These are phyloP conservation scores for Gentiana dahurica DNA, from an alignment of 257 asterid species.

Conservation along the genomic window DNA sequence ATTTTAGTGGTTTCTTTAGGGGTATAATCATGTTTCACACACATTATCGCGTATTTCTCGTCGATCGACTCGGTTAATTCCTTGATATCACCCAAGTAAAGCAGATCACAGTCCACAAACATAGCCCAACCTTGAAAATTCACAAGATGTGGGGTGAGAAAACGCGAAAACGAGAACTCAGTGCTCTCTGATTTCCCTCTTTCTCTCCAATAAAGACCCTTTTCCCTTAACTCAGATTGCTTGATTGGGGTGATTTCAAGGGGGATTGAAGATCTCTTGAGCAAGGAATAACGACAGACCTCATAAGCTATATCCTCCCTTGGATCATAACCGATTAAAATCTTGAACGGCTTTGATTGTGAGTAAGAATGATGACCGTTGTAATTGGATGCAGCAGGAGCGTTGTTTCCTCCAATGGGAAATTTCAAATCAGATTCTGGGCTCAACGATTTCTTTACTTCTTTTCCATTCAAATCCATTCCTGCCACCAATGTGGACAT, in stretches of 20 bases:
- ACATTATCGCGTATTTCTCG: conserved; percentile 68
- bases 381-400: no score
- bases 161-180: conserved; percentile 74
- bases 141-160: conserved; percentile 60
- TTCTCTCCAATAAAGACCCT: conserved; percentile 68
- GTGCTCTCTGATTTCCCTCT: conserved; percentile 81
- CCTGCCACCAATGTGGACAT: conserved; percentile 18
- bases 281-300: conserved; percentile 63
- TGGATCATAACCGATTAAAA: conserved; percentile 78
- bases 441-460: conserved; percentile 8
- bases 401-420: conserved; percentile 2
- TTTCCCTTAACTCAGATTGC: conserved; percentile 58
- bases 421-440: conserved; percentile 3
- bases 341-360: conserved; percentile 28
- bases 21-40: conserved; percentile 77
- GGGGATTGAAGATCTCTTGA: conserved; percentile 67
- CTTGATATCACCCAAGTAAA: conserved; percentile 61
- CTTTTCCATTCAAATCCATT: conserved; percentile 9
- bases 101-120: conserved; percentile 89
- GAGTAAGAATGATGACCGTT: no score
- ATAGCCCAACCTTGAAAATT: conserved; percentile 72
- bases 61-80: conserved; percentile 45
- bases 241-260: conserved; percentile 58
- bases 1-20: conserved; percentile 84
- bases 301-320: conserved; percentile 66